Evolutionary conservation across 139 green algal genomes (phyloP).

Genomic region (Yamagishiella unicocca): DNA sequence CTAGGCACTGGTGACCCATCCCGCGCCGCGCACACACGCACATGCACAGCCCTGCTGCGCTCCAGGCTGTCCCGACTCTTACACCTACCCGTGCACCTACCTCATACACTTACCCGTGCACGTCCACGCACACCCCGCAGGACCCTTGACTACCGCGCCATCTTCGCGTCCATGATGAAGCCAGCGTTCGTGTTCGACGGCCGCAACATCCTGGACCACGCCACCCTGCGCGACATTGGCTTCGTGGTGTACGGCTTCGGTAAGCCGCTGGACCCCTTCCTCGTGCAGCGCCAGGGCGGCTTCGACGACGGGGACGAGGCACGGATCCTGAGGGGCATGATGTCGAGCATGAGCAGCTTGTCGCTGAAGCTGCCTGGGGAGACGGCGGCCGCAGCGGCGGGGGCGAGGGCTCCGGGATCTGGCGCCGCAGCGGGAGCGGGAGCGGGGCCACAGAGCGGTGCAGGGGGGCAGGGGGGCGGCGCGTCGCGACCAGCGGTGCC

Average conservation of each 20-base stretch:
- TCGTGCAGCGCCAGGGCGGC: conserved; percentile 58
- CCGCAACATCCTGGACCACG: conserved; percentile 89
- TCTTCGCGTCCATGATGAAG: conserved; percentile 93
- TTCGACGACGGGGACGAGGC: not conserved
- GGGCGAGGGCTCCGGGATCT: not conserved
- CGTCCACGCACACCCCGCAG: too few relatives aligned
- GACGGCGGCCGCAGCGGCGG: not conserved
- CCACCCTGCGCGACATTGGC: conserved; percentile 86
- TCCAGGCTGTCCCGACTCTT: too few relatives aligned
- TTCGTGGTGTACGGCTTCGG: conserved; percentile 96
- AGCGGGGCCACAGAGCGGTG: not conserved
- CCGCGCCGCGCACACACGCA: too few relatives aligned
- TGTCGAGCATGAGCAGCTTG: not conserved
- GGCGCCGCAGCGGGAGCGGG: not conserved
- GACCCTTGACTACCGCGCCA: conserved; percentile 72
- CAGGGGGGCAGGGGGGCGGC: too few relatives aligned
- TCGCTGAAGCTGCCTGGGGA: not conserved
- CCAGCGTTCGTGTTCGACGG: conserved; percentile 95
- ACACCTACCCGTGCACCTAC: too few relatives aligned
- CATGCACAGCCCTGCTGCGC: too few relatives aligned
- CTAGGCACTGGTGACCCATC: too few relatives aligned
- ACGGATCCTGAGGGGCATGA: not conserved
- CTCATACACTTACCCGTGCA: too few relatives aligned
- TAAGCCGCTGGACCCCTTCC: conserved; percentile 95
- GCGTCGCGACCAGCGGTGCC: too few relatives aligned